A percentile compares a stretch with the other conserved stretches of the same genome.
Evolutionary conservation across 306 rosid species (phyloP).

Genomic region (Begonia masoniana): DNA sequence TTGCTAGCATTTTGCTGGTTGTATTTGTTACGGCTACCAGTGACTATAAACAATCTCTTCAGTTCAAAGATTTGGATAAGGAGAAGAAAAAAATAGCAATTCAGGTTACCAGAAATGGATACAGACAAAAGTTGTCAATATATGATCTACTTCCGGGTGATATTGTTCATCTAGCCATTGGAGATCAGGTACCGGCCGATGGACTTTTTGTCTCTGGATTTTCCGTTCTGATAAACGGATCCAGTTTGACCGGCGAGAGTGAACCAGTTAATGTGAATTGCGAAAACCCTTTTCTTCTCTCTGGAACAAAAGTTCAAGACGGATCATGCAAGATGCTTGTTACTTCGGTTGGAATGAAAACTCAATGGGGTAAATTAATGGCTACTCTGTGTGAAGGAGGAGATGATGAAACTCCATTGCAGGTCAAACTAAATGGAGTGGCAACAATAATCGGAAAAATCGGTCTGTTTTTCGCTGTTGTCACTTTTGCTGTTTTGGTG

Average conservation of each 20-base stretch:
- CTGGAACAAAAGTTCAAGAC: slow-evolving; percentile 98
- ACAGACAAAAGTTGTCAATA: slow-evolving; percentile 83
- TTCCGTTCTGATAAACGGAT: slow-evolving; percentile 78
- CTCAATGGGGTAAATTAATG: slow-evolving; percentile 97
- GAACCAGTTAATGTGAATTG: slow-evolving; percentile 65
- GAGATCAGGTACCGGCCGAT: slow-evolving; percentile 98
- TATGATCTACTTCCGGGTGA: slow-evolving; percentile 95
- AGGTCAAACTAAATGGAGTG: slow-evolving; percentile 98
- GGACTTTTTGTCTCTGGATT: slow-evolving; percentile 84
- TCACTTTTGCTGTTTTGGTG: slow-evolving; percentile 81
- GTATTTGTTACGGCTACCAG: slow-evolving; percentile 93
- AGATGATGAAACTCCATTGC: slow-evolving; percentile 97
- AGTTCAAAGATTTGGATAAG: slow-evolving; percentile 91
- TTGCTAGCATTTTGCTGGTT: slow-evolving; percentile 94
- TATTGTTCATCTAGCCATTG: slow-evolving; percentile 78
- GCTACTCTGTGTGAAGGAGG: slow-evolving; percentile 98
- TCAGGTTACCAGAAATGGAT: slow-evolving; percentile 76
- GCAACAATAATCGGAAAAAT: slow-evolving; percentile 94
- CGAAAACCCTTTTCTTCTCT: slow-evolving; percentile 76
- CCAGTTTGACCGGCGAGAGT: slow-evolving; percentile 97
- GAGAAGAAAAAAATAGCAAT: slow-evolving; percentile 88
- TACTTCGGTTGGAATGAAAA: slow-evolving; percentile 98
- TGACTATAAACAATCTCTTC: slow-evolving; percentile 88
- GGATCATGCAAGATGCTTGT: slow-evolving; percentile 98
- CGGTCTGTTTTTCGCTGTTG: slow-evolving; percentile 83